These are phyloP conservation scores for Agastache rugosa DNA, from an alignment of 257 asterid genomes.

Conservation along the genomic window DNA sequence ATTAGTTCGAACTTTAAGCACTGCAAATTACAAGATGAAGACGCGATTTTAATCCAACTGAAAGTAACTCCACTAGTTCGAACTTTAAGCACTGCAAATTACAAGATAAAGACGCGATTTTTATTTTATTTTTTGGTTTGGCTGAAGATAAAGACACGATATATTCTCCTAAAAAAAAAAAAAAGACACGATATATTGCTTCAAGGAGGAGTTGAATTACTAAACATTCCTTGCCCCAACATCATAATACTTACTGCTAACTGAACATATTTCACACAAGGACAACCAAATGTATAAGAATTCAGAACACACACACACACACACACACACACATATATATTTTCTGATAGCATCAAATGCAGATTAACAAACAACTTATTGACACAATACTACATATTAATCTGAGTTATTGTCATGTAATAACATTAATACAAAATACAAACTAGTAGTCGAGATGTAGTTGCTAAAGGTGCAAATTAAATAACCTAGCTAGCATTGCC, in stretches of 20 bases:
- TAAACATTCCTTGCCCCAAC: background rate
- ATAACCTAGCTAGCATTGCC: background rate
- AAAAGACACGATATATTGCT: too few species aligned
- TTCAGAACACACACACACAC: background rate
- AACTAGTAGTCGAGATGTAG: conserved; percentile 4
- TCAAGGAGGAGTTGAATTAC: background rate
- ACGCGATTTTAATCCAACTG: too few species aligned
- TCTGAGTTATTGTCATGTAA: conserved; percentile 21
- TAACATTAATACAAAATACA: conserved; percentile 37
- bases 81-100: too few species aligned
- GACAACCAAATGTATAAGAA: background rate
- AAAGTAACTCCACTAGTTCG: too few species aligned
- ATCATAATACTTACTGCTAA: background rate
- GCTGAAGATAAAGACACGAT: too few species aligned
- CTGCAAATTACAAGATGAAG: too few species aligned
- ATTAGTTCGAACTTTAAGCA: too few species aligned
- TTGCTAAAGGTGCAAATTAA: background rate
- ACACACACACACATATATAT: background rate
- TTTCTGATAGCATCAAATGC: background rate
- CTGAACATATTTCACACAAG: background rate
- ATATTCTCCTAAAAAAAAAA: too few species aligned
- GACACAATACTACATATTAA: conserved; percentile 37
- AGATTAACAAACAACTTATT: conserved; percentile 34
- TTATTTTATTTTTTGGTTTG: too few species aligned
- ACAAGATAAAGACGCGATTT: too few species aligned